Percentiles rank a stretch among this genome's conserved stretches.
Conservation (phyloP, 768 basidiomycete genomes). For the Lentinula edodes region DNA sequence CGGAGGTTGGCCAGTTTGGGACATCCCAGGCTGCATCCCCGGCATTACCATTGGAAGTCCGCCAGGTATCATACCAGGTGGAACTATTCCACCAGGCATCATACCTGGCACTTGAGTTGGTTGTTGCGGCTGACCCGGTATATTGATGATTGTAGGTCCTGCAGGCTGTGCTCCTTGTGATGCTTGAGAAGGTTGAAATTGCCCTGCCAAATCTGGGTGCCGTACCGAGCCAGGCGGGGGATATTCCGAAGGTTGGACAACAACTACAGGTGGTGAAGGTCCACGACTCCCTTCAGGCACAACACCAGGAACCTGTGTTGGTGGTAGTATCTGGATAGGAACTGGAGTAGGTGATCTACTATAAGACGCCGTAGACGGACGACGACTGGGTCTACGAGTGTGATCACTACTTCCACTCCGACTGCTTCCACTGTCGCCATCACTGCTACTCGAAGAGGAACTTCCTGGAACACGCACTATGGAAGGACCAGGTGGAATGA, state of each 20-base stretch:
- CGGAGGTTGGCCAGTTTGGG: background rate
- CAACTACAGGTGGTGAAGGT: conserved; percentile 11
- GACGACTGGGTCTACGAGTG: conserved; percentile 5
- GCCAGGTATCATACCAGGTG: background rate
- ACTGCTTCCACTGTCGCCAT: conserved; percentile 6
- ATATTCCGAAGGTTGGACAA: conserved; percentile 7
- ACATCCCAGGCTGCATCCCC: background rate
- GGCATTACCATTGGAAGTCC: background rate
- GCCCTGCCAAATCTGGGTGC: conserved; percentile 15
- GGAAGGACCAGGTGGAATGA: conserved; percentile 14
- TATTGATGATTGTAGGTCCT: conserved; percentile 23
- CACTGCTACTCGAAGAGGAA: background rate
- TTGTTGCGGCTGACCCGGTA: conserved; percentile 18
- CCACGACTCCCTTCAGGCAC: conserved; percentile 8
- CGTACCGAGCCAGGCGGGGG: conserved; percentile 16
- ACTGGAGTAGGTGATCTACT: conserved; percentile 12
- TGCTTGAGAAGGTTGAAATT: conserved; percentile 14
- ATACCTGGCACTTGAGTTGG: conserved; percentile 10
- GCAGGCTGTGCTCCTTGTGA: conserved; percentile 10
- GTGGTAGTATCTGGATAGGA: conserved; percentile 10
- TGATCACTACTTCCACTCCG: conserved; percentile 8
- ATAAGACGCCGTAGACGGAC: conserved; percentile 4
- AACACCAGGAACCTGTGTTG: conserved; percentile 13
- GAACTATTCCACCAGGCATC: background rate
- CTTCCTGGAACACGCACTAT: conserved; percentile 6